These are phyloP conservation scores for Setaria viridis DNA, from an alignment of 202 grass and related monocot genomes.

Conservation along the genomic window DNA sequence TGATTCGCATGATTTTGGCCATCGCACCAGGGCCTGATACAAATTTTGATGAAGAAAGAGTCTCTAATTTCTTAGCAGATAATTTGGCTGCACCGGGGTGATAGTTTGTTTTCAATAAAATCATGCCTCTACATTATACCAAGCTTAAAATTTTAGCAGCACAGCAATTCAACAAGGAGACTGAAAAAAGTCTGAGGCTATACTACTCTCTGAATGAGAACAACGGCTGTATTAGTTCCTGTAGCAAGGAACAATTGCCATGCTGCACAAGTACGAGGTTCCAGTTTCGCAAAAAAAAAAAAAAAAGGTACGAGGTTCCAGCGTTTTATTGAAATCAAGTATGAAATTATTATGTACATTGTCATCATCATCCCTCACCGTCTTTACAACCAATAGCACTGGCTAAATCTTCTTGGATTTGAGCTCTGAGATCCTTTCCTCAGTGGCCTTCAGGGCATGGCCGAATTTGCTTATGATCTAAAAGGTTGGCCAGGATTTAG, in stretches of 20 bases:
- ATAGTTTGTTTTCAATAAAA: background rate
- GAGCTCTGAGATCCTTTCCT: slow-evolving; percentile 76
- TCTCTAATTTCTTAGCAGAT: background rate
- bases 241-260: background rate
- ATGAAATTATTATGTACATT: slow-evolving; percentile 28
- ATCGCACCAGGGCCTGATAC: too few species aligned
- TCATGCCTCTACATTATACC: background rate
- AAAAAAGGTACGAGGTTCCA: background rate
- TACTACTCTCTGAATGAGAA: slow-evolving; percentile 5
- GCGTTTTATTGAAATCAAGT: background rate
- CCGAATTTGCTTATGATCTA: slow-evolving; percentile 90
- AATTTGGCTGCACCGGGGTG: background rate
- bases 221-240: background rate
- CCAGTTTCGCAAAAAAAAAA: background rate
- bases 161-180: background rate
- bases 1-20: background rate
- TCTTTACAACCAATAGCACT: background rate
- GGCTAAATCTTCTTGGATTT: slow-evolving; percentile 55
- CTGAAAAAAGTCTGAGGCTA: background rate
- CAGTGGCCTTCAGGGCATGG: slow-evolving; percentile 76
- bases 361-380: background rate
- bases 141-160: background rate
- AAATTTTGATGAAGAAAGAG: background rate
- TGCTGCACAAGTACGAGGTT: background rate
- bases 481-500: background rate